phyloP scores from a whole-genome alignment of 805 yeast species.

The Myxozyma geophila region DNA sequence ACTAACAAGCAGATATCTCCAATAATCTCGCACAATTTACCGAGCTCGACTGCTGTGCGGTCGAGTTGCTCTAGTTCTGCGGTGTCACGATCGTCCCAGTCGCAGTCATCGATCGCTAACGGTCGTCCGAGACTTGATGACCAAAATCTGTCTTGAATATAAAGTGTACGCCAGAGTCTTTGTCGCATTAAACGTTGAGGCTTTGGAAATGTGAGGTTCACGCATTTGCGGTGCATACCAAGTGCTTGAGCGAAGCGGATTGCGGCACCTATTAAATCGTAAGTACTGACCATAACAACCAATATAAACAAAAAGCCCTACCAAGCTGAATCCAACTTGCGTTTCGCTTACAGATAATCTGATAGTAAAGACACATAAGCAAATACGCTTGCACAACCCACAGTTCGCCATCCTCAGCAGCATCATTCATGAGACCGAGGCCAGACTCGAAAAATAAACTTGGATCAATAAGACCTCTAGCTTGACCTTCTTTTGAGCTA shows the following conservation, averaged over 20 bases:
- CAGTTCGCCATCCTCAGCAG: slow-evolving; percentile 49
- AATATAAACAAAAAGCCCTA: background rate
- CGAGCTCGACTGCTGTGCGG: slow-evolving; percentile 34
- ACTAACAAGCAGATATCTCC: slow-evolving; percentile 39
- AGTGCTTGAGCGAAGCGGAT: slow-evolving; percentile 54
- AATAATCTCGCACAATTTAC: slow-evolving; percentile 36
- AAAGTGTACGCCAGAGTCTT: slow-evolving; percentile 38
- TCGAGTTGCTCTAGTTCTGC: slow-evolving; percentile 31
- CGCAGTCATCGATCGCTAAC: slow-evolving; percentile 36
- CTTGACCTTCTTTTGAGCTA: slow-evolving; percentile 1
- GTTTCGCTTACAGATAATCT: slow-evolving; percentile 48
- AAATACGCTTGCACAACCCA: slow-evolving; percentile 53
- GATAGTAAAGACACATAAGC: slow-evolving; percentile 50
- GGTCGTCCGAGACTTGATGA: slow-evolving; percentile 38
- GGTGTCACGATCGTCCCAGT: slow-evolving; percentile 39
- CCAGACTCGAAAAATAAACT: slow-evolving; percentile 48
- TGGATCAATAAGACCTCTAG: slow-evolving; percentile 38
- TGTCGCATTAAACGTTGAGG: slow-evolving; percentile 36
- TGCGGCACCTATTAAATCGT: slow-evolving; percentile 39
- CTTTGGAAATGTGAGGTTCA: slow-evolving; percentile 39
- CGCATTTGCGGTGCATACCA: slow-evolving; percentile 47
- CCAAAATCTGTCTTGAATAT: slow-evolving; percentile 37
- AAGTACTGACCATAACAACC: background rate
- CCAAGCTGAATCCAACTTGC: slow-evolving; percentile 55
- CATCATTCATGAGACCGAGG: slow-evolving; percentile 42